Base-by-base conservation (phyloP, 31 red algal genomes). In the Pterothamnion heteromorphum region DNA sequence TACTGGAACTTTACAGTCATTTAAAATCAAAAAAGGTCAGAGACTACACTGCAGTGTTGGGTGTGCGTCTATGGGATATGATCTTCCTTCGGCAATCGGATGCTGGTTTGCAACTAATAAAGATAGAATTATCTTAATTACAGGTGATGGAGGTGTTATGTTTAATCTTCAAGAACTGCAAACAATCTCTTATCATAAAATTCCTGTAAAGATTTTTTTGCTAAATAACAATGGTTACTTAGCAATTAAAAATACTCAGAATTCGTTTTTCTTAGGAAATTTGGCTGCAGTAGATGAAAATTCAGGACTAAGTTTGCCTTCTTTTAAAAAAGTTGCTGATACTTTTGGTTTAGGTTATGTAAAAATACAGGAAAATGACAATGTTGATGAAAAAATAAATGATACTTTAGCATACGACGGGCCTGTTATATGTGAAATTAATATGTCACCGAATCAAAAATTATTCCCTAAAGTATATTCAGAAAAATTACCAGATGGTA, bases 131-230 rank as follows among this genome's bases (percentile, higher is more conserved):
- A 43, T 72, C 28, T 72, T 36, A 28, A 22, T 90, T 28, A 72
- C 44, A 43, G 87, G 87, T 27, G 87, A 90, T 26, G 87, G 87
- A n/a, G 23, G 87, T 27, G 24, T 90, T 90, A 23, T 32, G 34
- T 74, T 90, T 36, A 74, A 26, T 35, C 22, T 90, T 27, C 87
- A 90, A 72, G 87, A 90, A 72, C 28, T 90, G 22, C 38, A 26
- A 23, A 90, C 87, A 24, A 27, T 26, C 81, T 36, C 22, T 26
- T 35, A 86, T 35, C 35, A 86, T 37, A 39, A 86, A 28, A 35
- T 35, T 35, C 30, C 30, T 36, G 35, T 86, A 26, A 86, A 37
- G 23, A 39, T 86, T 34, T 35, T 86, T 26, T 35, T 36, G 28
- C 36, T 39, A 24, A 86, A 86, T 35, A 41, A 41, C 38, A 86